A percentile compares a stretch with the other conserved stretches of the same genome.
Conservation (phyloP, 257 asterid species). For the Nicotiana obtusifolia region DNA sequence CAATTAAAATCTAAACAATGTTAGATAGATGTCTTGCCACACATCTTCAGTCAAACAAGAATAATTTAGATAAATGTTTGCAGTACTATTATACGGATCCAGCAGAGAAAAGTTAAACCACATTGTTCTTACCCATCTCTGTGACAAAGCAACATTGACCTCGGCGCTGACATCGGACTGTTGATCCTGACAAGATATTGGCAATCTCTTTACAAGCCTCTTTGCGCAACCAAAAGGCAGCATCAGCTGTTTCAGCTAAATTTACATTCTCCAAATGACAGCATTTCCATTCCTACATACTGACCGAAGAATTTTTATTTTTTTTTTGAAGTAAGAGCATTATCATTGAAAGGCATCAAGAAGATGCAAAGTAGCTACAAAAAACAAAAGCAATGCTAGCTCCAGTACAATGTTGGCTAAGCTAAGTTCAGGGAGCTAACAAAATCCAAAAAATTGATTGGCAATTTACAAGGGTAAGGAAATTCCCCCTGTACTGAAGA, state of each 20-base stretch:
- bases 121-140: neutral
- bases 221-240: neutral
- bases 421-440: no score
- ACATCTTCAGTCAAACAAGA: neutral
- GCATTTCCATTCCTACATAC: neutral
- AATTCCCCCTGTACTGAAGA: no score
- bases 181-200: neutral
- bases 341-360: no score
- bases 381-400: no score
- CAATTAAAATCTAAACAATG: neutral
- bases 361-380: no score
- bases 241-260: neutral
- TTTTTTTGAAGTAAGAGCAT: no score
- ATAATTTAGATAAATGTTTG: neutral
- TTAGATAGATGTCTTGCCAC: neutral
- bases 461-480: no score
- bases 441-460: no score
- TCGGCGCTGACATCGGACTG: neutral
- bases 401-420: no score
- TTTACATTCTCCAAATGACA: neutral
- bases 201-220: neutral
- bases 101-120: neutral
- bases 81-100: neutral
- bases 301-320: neutral
- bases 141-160: neutral